These are phyloP conservation scores for Neurospora sp. DNA, from an alignment of 495 filamentous ascomycete species.

Conservation along the genomic window DNA sequence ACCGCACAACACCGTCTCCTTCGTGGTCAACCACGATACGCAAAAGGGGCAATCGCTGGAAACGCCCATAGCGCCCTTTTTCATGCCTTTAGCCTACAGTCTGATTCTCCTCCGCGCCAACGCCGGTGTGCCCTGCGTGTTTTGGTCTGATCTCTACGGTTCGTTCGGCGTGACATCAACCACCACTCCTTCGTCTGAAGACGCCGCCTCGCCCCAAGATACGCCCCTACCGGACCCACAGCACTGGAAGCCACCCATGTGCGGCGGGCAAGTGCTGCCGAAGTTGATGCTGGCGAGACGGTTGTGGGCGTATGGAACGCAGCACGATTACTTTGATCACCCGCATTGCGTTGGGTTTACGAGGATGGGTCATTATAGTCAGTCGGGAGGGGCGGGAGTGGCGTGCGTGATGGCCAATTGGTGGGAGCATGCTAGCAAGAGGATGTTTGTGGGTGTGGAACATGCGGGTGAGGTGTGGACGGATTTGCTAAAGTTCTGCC, in stretches of 20 bases:
- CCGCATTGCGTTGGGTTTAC: conserved; percentile 60
- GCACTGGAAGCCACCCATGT: conserved; percentile 42
- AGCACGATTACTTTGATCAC: conserved; percentile 59
- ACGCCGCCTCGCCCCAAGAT: conserved; percentile 53
- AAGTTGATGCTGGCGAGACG: conserved; percentile 53
- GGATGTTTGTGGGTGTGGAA: conserved; percentile 51
- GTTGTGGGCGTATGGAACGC: conserved; percentile 59
- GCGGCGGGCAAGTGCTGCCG: conserved; percentile 45
- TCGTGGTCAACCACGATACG: conserved; percentile 49
- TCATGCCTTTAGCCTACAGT: conserved; percentile 51
- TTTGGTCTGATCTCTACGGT: conserved; percentile 71
- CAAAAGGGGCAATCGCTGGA: conserved; percentile 20
- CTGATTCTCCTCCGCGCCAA: conserved; percentile 56
- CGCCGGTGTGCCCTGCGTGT: conserved; percentile 59
- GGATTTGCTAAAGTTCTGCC: conserved; percentile 46
- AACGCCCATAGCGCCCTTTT: conserved; percentile 43
- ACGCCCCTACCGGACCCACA: conserved; percentile 20
- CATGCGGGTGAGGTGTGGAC: conserved; percentile 52
- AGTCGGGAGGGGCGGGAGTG: conserved; percentile 32
- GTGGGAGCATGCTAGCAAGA: conserved; percentile 27
- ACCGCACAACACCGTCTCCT: conserved; percentile 53
- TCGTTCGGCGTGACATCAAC: conserved; percentile 54
- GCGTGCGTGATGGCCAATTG: conserved; percentile 53
- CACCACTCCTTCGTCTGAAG: conserved; percentile 51
- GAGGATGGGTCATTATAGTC: conserved; percentile 31